Conservation (phyloP, 345 rosid species). For the Boechera retrofracta region DNA sequence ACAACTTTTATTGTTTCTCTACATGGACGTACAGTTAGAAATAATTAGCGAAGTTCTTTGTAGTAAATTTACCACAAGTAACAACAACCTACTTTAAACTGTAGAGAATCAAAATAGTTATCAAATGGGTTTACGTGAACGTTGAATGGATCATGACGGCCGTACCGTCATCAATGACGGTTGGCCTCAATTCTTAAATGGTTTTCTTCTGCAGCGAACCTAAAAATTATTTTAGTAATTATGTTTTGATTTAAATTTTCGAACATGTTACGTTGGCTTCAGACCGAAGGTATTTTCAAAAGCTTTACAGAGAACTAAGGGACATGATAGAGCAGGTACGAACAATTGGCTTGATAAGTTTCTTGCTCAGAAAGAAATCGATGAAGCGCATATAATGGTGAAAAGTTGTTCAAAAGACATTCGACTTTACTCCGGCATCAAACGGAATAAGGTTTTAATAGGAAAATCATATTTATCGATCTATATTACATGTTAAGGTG, state of each 20-base stretch:
- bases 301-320: no score
- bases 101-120: not conserved
- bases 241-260: not conserved
- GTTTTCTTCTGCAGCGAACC: not conserved
- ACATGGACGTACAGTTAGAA: not conserved
- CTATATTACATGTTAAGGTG: no score
- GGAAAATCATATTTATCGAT: not conserved
- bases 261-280: not conserved
- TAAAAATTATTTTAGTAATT: not conserved
- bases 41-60: not conserved
- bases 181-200: not conserved
- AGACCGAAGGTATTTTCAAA: not conserved
- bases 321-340: not conserved
- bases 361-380: not conserved
- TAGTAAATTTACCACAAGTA: not conserved
- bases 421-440: no score
- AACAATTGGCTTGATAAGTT: not conserved
- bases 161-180: conserved; percentile 4
- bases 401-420: no score
- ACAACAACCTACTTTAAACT: not conserved
- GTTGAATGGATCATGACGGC: not conserved
- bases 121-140: conserved; percentile 3
- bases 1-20: not conserved
- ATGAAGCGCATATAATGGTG: not conserved
- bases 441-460: no score